A percentile compares a stretch with the other conserved stretches of the same genome.
These are phyloP conservation scores for Naganishia vishniacii DNA, from an alignment of 768 basidiomycete genomes.

Conservation along the genomic window DNA sequence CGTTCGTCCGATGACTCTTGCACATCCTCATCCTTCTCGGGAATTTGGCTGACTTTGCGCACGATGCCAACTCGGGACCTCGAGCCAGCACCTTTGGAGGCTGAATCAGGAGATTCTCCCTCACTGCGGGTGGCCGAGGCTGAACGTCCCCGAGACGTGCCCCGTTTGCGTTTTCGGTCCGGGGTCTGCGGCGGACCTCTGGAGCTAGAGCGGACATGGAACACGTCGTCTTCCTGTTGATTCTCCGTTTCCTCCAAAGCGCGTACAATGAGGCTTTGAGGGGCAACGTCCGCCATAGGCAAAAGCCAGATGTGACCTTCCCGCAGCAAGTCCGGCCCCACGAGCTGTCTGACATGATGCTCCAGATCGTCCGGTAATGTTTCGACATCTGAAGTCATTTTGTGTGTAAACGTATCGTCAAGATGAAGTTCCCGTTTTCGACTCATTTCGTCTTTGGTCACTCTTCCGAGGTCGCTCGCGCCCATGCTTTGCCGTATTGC, in stretches of 20 bases:
- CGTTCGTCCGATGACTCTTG: neutral
- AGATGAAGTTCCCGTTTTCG: slow-evolving; percentile 22
- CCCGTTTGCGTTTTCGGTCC: neutral
- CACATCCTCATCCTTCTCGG: slow-evolving; percentile 1
- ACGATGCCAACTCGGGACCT: neutral
- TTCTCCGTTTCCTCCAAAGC: neutral
- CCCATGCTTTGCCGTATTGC: slow-evolving; percentile 31
- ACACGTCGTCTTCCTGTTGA: neutral
- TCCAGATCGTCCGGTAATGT: slow-evolving; percentile 8
- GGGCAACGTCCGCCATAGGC: slow-evolving; percentile 16
- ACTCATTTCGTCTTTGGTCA: slow-evolving; percentile 33
- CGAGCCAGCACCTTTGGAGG: neutral
- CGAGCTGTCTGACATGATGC: slow-evolving; percentile 16
- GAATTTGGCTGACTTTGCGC: slow-evolving; percentile 1
- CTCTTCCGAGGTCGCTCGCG: slow-evolving; percentile 32
- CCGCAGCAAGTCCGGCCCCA: slow-evolving; percentile 15
- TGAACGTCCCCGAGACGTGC: neutral
- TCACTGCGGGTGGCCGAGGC: slow-evolving; percentile 10
- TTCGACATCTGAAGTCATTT: slow-evolving; percentile 22
- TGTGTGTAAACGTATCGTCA: slow-evolving; percentile 6
- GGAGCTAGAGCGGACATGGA: neutral
- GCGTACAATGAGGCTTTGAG: neutral
- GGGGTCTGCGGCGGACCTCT: slow-evolving; percentile 19
- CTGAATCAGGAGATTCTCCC: neutral
- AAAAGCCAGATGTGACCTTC: slow-evolving; percentile 23